Evolutionary conservation across 805 yeast species (phyloP), one percentile per base, ranked within the genome.

Genomic region (Clavispora asparagi): DNA sequence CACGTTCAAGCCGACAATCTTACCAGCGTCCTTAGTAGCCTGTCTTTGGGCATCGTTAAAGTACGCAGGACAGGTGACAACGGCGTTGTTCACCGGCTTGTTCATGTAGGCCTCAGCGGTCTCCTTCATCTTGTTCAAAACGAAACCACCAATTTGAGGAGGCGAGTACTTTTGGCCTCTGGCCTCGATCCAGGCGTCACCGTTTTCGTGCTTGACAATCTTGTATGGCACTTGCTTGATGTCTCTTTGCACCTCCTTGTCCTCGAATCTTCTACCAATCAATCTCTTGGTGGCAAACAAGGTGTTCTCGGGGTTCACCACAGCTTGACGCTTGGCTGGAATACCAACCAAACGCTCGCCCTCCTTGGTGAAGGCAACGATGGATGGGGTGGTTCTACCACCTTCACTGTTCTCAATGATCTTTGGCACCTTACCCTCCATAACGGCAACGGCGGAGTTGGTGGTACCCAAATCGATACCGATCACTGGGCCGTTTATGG

Each of bases 1-100:
- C 56, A 86, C 91, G 74, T 89, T 89, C 65, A 90, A 78, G 51
- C 97, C 97, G 58, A 89, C 96, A 74, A 90, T 90, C 71, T 89
- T 92, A 79, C 97, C 97, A 45, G 97, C 97, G 70, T 90, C 96
- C 78, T 90, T 90, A 67, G 95, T 86, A 57, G 95, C 95, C 74
- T 87, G 95, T 73, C 95, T 82, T 76, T 86, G 95, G 54, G 95
- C 87, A 69, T 86, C 95, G 73, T 86, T 86, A 77, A 86, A 86
- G 74, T 86, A 86, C 52, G 95, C 95, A 53, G 95, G 95, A 56
- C 89, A 91, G 43, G 95, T 86, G 56, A 86, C 95, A 56, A 86
- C 95, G 50, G 97, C 96, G 68, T 88, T 86, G 76, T 81, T 82
- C 59, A 84, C 92, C 39, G 83, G 63, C 79, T 88, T 89, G 72